Evolutionary conservation across 169 alveolate genomes (phyloP), one percentile per base, ranked within the genome.

Genomic region (Plasmodium gaboni): DNA sequence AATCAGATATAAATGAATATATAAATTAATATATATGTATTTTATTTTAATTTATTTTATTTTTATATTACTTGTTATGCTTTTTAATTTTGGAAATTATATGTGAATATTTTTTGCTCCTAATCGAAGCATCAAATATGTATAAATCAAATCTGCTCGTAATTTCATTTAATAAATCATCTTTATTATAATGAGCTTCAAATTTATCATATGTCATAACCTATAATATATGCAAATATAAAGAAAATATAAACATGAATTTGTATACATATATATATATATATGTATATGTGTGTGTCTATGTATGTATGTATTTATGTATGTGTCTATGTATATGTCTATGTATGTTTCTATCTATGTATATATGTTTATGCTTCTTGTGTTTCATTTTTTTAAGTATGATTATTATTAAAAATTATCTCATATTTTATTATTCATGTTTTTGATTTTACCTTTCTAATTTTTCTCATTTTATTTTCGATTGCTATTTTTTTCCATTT

Each of bases 121-220:
- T 61, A 42, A 71, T 57, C 57, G 74, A 13, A 13, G 92, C 61
- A 19, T 85, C 92, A 48, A 85, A 85, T 57, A 85, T 63, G 24
- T 48, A 85, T 19, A 85, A 38, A 42, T 85, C 92, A 12, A 55
- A 85, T 60, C 32, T 85, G 2, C 12, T 46, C n/a, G 59, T 32
- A n/a, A 46, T 48, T 13, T 85, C 87, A 46, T 85, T 85, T 13
- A 85, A n/a, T 53, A 60, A 22, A 22, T 60, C 87, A 0, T 85
- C 86, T 32, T 46, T 85, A 65, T 55, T 55, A 59, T 65, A 70
- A 6, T 59, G n/a, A 22, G 42, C 87, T 85, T 85, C 92, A 15
- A 85, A 71, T 48, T 70, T 68, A 17, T 85, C 92, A 85, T 85
- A 85, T 38, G 51, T 85, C 51, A 85, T 71, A 46, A 85, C 70